Evolutionary conservation across 108 stramenopile species (phyloP).

Genomic region (Nitzschia palea): DNA sequence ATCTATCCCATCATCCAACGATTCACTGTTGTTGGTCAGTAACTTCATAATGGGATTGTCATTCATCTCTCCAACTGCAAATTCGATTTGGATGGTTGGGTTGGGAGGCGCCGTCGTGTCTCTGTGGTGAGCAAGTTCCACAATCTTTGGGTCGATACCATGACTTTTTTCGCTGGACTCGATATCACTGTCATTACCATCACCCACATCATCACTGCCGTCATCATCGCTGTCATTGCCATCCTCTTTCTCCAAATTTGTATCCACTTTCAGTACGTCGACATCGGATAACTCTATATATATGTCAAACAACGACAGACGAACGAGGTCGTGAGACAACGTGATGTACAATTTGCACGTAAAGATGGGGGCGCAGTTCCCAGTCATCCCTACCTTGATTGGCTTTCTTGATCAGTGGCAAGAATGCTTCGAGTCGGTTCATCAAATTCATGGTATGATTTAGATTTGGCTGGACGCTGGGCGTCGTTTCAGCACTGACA

Average conservation of each 20-base stretch:
- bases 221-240: slow-evolving; percentile 18
- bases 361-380: too few species aligned
- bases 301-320: too few species aligned
- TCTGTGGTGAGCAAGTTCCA: too few species aligned
- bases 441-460: slow-evolving; percentile 25
- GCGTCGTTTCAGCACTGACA: too few species aligned
- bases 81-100: slow-evolving; percentile 36
- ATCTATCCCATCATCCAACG: background rate
- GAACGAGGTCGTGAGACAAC: too few species aligned
- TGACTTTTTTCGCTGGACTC: too few species aligned
- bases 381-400: slow-evolving; percentile 23
- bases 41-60: slow-evolving; percentile 30
- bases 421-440: slow-evolving; percentile 27
- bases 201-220: slow-evolving; percentile 10
- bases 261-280: too few species aligned
- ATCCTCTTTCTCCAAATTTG: background rate
- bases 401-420: slow-evolving; percentile 31
- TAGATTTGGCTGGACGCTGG: too few species aligned
- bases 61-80: slow-evolving; percentile 22
- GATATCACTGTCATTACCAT: background rate
- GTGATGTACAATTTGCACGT: too few species aligned
- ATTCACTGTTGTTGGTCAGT: background rate
- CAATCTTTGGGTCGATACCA: too few species aligned
- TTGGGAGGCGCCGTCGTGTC: background rate
- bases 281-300: too few species aligned